Evolutionary conservation across 768 basidiomycete genomes (phyloP), one percentile per base, ranked within the genome.

Genomic region (Lentinula sp.): DNA sequence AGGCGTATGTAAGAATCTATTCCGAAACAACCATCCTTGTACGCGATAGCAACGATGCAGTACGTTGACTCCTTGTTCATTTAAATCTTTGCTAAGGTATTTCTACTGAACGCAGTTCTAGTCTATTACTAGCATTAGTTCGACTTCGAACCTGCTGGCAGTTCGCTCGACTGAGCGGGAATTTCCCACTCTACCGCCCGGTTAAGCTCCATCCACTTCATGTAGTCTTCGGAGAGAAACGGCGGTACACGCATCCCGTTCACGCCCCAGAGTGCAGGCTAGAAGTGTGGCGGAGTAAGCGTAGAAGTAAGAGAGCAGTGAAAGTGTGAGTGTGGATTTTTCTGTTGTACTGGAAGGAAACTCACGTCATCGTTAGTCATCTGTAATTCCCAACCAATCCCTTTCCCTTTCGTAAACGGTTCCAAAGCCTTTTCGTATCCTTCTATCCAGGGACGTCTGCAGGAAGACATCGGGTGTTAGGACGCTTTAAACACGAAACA

Each of bases 391-490:
- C 63, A 63, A 32, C 61, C 54, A 18, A 63, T 57, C 6, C 63
- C 63, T 35, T 59, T 60, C 7, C 59, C 60, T 45, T 61, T 63
- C 13, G 63, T 63, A 23, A 48, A 63, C 15, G 63, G 63, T 32
- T 57, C 52, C 16, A 63, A 18, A 33, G 60, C 60, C 32, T 43
- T 48, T 32, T 63, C 63, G 36, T 63, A 63, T 49, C 18, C 16
- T 15, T 61, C 48, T 36, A 63, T 57, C 32, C 61, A 63, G 10
- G 55, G 32, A n/a, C 42, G 18, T 45, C 56, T 63, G 36, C 18
- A n/a, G 15, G 41, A 9, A 7, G 46, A 45, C n/a, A 18, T 9
- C n/a, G 28, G 28, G 28, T 28, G 28, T 28, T 28, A 20, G 8
- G 3, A 46, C n/a, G 33, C 45, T 61, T 15, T n/a, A 18, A 36